Base-by-base conservation (phyloP, 805 yeast species). In the Ogataea salicorniae region DNA sequence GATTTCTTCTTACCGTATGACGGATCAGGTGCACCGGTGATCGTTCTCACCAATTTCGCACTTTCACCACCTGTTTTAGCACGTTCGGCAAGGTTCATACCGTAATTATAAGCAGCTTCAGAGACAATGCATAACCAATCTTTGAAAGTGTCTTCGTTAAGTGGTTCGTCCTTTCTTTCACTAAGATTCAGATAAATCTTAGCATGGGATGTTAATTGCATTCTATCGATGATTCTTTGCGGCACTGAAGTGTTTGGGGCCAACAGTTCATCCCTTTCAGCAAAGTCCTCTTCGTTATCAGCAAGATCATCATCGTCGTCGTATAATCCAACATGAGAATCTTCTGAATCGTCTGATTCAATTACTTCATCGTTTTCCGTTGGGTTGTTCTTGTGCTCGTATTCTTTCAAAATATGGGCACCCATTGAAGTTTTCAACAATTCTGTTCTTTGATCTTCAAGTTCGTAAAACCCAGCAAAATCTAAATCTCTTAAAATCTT, bases 11-110 rank as follows among this genome's bases (percentile, higher is more conserved):
- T 49, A 31, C 57, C 55, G 39, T 50, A 57, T 11, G 48, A 22
- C 20, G 58, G 61, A 40, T 64, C 69, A 1, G 72, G 71, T 2
- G 70, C 67, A 8, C 75, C 77, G 0, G 78, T 73, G 22, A 73
- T 53, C 0, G 71, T 61, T 33, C 77, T 61, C 29, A 74, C 73
- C 17, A 73, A 51, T 36, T 64, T 66, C 0, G 72, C 73, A 15
- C 70, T 68, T 43, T 67, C 71, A 14, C 64, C 67, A 17, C 70
- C 73, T 20, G 51, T 50, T 33, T 52, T 58, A 3, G 73, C 72
- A n/a, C 67, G 65, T 37, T 63, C 67, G 5, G 71, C 72, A 45
- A 68, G 56, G 34, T 59, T 55, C 20, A 64, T 53, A 36, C 72
- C 72, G 34, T 63, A 62, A 15, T 55, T 56, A 47, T 63, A 55